These are phyloP conservation scores for Lasiosphaeria miniovina DNA, from an alignment of 495 filamentous ascomycete genomes.

Conservation along the genomic window DNA sequence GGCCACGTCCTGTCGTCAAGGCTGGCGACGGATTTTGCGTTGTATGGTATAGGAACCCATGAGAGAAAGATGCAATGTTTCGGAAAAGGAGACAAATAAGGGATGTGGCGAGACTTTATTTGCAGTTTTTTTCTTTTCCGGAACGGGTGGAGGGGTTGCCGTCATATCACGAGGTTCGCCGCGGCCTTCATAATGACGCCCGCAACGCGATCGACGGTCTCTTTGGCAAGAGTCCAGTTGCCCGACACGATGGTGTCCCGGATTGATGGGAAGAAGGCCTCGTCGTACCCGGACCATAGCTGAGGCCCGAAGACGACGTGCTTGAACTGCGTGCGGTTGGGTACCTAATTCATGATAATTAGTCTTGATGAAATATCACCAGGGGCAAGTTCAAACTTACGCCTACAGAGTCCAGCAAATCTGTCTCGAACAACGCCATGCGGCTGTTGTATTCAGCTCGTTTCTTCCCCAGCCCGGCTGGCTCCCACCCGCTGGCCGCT, in stretches of 20 bases:
- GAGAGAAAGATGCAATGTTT: no score
- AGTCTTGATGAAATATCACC: background rate
- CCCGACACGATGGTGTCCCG: conserved; percentile 72
- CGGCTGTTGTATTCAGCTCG: conserved; percentile 66
- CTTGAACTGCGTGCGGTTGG: conserved; percentile 89
- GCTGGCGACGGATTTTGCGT: no score
- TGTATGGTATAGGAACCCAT: no score
- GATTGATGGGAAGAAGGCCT: conserved; percentile 78
- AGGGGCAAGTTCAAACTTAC: conserved; percentile 46
- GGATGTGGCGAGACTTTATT: background rate
- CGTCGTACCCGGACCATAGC: conserved; percentile 71
- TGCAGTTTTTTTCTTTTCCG: background rate
- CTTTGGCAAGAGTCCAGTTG: conserved; percentile 68
- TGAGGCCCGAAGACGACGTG: conserved; percentile 87
- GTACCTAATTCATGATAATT: conserved; percentile 53
- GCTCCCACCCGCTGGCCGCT: conserved; percentile 67
- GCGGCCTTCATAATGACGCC: conserved; percentile 64
- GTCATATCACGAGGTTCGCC: conserved; percentile 11
- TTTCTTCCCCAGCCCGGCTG: conserved; percentile 57
- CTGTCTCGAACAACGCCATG: conserved; percentile 76
- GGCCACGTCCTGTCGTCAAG: no score
- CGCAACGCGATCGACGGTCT: conserved; percentile 70
- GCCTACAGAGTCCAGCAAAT: conserved; percentile 76
- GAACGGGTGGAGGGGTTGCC: background rate
- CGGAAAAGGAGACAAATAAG: background rate